A percentile compares a stretch with the other conserved stretches of the same genome.
Evolutionary conservation across 2,329 filamentous ascomycete genomes (phyloP).

Genomic region (Paramyrothecium sp.): DNA sequence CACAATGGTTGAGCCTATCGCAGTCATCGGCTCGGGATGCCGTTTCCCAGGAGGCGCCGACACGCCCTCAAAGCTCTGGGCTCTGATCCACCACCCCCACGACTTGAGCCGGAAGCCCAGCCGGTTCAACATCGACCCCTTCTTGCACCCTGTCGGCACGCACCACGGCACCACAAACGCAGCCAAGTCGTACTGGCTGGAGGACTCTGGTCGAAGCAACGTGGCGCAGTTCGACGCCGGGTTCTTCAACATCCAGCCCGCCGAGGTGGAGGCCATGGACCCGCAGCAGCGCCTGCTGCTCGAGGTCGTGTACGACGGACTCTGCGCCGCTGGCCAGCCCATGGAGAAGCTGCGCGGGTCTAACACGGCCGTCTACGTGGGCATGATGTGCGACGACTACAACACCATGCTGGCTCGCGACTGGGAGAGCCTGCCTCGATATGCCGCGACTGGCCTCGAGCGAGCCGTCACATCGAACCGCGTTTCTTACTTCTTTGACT

Average conservation of each 20-base stretch:
- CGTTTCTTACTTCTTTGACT: constrained; percentile 39
- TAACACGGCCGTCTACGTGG: constrained; percentile 22
- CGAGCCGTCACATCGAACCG: constrained; percentile 31
- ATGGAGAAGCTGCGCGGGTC: constrained; percentile 20
- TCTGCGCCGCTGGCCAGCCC: constrained; percentile 32
- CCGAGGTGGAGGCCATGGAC: constrained; percentile 36
- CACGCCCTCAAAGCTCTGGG: too few relatives aligned
- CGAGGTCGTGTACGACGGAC: constrained; percentile 37
- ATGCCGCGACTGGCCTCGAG: constrained; percentile 18
- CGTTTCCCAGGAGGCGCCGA: too few relatives aligned
- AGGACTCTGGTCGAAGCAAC: too few relatives aligned
- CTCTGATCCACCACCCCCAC: too few relatives aligned
- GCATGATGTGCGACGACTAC: constrained; percentile 17
- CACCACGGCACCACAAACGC: too few relatives aligned
- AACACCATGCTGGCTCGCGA: constrained; percentile 21
- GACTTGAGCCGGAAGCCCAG: too few relatives aligned
- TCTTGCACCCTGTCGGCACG: too few relatives aligned
- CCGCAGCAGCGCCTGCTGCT: constrained; percentile 40
- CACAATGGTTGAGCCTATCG: too few relatives aligned
- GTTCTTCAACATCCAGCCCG: constrained; percentile 36
- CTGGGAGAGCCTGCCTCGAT: constrained; percentile 11
- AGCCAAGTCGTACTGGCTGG: too few relatives aligned
- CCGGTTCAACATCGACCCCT: too few relatives aligned
- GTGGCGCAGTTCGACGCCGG: constrained; percentile 20
- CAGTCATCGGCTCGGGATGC: too few relatives aligned